Conservation (phyloP, 1,284 basidiomycete genomes). For the Marasmius sp. region DNA sequence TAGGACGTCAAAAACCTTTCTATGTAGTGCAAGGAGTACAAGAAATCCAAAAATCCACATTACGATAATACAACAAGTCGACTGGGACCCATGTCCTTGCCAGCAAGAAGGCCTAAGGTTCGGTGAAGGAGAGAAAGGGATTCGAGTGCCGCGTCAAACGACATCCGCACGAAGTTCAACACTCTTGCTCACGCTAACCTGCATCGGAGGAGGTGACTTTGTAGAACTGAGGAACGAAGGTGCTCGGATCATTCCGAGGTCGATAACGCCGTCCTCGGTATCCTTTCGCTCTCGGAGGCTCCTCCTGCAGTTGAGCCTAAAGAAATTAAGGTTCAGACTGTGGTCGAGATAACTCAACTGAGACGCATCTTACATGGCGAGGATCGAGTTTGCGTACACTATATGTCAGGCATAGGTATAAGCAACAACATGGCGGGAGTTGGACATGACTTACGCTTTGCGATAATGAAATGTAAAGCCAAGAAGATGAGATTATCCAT, state of each 20-base stretch:
- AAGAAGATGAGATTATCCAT: constrained; percentile 9
- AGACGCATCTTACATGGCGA: constrained; percentile 4
- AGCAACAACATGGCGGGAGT: too few relatives aligned
- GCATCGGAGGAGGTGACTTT: neutral
- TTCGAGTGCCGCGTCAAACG: neutral
- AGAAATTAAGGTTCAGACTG: too few relatives aligned
- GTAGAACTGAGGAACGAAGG: neutral
- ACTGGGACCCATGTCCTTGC: too few relatives aligned
- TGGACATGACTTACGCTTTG: neutral
- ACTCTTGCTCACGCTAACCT: neutral
- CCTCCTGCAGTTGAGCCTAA: neutral
- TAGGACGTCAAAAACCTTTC: too few relatives aligned
- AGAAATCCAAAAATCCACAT: too few relatives aligned
- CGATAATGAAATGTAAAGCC: constrained; percentile 7
- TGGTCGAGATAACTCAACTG: neutral
- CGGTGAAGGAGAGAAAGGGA: neutral
- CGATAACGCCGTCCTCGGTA: neutral
- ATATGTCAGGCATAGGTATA: too few relatives aligned
- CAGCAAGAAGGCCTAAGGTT: too few relatives aligned
- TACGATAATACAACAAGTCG: too few relatives aligned
- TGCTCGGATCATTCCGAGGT: neutral
- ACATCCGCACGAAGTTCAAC: neutral
- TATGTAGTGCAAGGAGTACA: too few relatives aligned
- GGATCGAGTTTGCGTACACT: constrained; percentile 8
- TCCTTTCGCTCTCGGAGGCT: neutral